Evolutionary conservation across 2,329 filamentous ascomycete species (phyloP).

Genomic region (Epichloe glyceriae): DNA sequence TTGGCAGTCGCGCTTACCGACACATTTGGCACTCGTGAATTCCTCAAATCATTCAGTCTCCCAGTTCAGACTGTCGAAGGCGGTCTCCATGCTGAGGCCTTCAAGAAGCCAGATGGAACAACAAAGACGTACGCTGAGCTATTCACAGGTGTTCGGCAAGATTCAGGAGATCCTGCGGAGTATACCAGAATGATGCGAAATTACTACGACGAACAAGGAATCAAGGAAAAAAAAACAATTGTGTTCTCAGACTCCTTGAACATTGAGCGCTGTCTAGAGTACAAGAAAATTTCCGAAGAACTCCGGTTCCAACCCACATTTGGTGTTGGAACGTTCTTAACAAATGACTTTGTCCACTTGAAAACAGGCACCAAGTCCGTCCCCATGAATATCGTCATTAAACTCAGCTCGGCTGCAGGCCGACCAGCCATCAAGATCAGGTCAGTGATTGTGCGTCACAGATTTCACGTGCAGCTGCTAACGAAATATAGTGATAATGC

Average conservation of each 20-base stretch:
- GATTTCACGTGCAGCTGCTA: conserved; percentile 5
- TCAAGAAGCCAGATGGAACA: conserved; percentile 25
- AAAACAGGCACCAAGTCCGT: conserved; percentile 69
- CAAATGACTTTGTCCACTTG: conserved; percentile 76
- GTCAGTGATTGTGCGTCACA: conserved; percentile 13
- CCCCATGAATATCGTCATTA: conserved; percentile 96
- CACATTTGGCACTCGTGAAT: conserved; percentile 86
- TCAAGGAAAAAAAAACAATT: conserved; percentile 72
- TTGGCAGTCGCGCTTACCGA: conserved; percentile 86
- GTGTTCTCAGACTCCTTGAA: conserved; percentile 95
- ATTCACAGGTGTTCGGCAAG: conserved; percentile 76
- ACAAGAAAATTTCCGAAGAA: conserved; percentile 70
- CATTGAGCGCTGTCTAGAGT: conserved; percentile 80
- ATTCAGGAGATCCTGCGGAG: conserved; percentile 72
- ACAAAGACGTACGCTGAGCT: conserved; percentile 62
- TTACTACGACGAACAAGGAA: conserved; percentile 66
- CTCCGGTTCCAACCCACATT: conserved; percentile 77
- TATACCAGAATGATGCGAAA: conserved; percentile 68
- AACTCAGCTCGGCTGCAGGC: conserved; percentile 74
- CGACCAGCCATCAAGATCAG: conserved; percentile 82
- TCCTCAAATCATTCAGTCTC: conserved; percentile 71
- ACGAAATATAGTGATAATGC: conserved; percentile 51
- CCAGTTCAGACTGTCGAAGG: conserved; percentile 36
- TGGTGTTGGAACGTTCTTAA: conserved; percentile 90
- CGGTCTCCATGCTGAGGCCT: conserved; percentile 28